A percentile compares a stretch with the other conserved stretches of the same genome.
These are phyloP conservation scores for Acaromyces ingoldii DNA, from an alignment of 1,284 basidiomycete species.

Conservation along the genomic window DNA sequence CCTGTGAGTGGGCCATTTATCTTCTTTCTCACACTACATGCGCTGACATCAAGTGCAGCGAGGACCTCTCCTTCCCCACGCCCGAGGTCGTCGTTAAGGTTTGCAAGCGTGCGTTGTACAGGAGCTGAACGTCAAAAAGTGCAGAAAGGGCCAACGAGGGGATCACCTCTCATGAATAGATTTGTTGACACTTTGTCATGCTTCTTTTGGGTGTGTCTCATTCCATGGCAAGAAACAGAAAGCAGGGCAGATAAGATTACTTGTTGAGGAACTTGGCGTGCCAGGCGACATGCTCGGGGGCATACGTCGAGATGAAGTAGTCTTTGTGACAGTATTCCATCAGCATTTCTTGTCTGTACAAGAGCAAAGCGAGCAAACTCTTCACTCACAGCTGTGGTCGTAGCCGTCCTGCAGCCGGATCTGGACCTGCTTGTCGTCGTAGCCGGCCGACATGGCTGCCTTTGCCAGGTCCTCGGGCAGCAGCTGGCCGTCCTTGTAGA, in stretches of 20 bases:
- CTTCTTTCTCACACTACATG: too few relatives aligned
- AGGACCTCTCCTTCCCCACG: slow-evolving; percentile 46
- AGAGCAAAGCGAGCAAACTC: not conserved
- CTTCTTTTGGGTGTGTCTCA: too few relatives aligned
- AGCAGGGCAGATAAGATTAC: too few relatives aligned
- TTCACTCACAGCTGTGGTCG: slow-evolving; percentile 63
- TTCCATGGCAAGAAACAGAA: too few relatives aligned
- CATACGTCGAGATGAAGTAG: slow-evolving; percentile 65
- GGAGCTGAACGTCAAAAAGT: not conserved
- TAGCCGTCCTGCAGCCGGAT: slow-evolving; percentile 81
- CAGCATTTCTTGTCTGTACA: not conserved
- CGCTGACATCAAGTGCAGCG: too few relatives aligned
- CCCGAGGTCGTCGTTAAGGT: slow-evolving; percentile 39
- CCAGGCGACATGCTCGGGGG: slow-evolving; percentile 45
- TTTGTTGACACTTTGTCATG: too few relatives aligned
- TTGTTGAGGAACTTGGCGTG: slow-evolving; percentile 43
- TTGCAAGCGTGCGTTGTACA: slow-evolving; percentile 47
- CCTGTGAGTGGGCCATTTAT: too few relatives aligned
- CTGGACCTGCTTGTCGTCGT: slow-evolving; percentile 69
- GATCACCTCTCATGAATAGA: too few relatives aligned
- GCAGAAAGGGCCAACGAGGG: not conserved
- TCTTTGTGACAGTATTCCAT: slow-evolving; percentile 4
- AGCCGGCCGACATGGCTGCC: slow-evolving; percentile 68
- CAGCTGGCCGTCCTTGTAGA: slow-evolving; percentile 76
- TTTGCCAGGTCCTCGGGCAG: slow-evolving; percentile 81